Base-by-base conservation (phyloP, 441 rosid genomes). In the Biscutella laevigata region DNA sequence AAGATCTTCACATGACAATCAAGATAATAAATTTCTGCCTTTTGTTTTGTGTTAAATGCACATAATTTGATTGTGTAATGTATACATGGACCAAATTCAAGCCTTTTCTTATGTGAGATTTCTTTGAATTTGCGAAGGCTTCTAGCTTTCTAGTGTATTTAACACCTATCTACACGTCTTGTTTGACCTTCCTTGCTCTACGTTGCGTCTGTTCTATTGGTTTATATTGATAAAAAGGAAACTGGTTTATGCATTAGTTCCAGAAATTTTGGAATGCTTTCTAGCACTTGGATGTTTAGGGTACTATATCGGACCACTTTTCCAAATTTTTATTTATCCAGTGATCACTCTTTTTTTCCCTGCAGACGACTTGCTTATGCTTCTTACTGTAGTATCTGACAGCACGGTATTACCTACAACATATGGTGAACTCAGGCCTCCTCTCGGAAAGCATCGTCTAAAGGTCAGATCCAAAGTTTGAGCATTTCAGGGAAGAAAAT, bases 381-480 rank as follows among this genome's bases (percentile, higher is more conserved):
- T 94, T 61, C 71, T 94, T 58, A 81, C 68, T 61, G 84, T 94
- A 36, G 61, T 78, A 19, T 81, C 90, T 54, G 96, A 86, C 73
- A 87, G 74, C 65, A 89, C 79, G 54, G 34, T 83, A 51, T 79
- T 94, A 67, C 91, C 89, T 14, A 94, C 99, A 29, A 77, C 99
- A 0, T 94, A 77, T 61, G 97, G 96, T 34, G 83, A 83, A 70
- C 69, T 94, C 62, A 84, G 78, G 75, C 99, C 99, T 9, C 99
- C 99, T 65, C 88, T 94, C 24, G 97, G 99, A 66, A 89, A 87
- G 72, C 95, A 89, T 74, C 71, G 71, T 12, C 33, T 67, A 29
- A 67, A 67, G 71, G 71, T 67, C 40, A 25, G 49, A 41, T 61
- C n/a, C n/a, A n/a, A n/a, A n/a, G n/a, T n/a, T 22, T 16, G 19